Evolutionary conservation across 768 basidiomycete genomes (phyloP), one percentile per base, ranked within the genome.

Genomic region (Auricularia cornea): DNA sequence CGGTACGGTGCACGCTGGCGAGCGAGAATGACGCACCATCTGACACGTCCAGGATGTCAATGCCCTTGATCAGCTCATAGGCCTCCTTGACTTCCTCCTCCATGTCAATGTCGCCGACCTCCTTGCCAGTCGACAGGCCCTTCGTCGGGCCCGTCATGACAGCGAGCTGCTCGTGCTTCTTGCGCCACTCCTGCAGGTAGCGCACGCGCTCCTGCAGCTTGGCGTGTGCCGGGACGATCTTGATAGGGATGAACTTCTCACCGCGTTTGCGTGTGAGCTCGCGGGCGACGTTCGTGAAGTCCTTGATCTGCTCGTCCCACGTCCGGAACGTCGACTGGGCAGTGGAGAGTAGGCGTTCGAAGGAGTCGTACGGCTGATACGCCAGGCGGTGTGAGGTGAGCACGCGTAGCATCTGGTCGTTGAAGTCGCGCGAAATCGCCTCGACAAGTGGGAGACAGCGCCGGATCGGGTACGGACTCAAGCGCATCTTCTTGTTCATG

Each of bases 341-440:
- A 66, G 88, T 86, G 0, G 80, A 76, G 56, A 98, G 85, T 20
- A 93, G 80, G 5, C 90, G 84, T 66, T 98, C 96, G 69, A 99
- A 98, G 1, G 92, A 91, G 62, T 92, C 88, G 76, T 98, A 98
- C 0, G 94, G 93, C 35, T 92, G 89, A 73, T 97, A 98, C 18
- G 94, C 88, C 1, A 98, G 82, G 11, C 96, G 88, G 64, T 95
- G 92, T 2, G 91, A 91, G 2, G 89, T 92, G 44, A 99, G 81
- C 38, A 98, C 94, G 41, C 90, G 88, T 1, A 96, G 81, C 33
- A 98, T 86, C 70, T 94, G 92, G 72, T 97, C 92, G 69, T 96
- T 96, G 77, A 99, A 97, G 73, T 99, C 97, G 16, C 89, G 85
- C 6, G 97, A 98, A 72, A 99, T 98, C 41, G 96, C 97, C 74